phyloP scores from a whole-genome alignment of 495 filamentous ascomycete species.

The Hypoxylon fuscum region DNA sequence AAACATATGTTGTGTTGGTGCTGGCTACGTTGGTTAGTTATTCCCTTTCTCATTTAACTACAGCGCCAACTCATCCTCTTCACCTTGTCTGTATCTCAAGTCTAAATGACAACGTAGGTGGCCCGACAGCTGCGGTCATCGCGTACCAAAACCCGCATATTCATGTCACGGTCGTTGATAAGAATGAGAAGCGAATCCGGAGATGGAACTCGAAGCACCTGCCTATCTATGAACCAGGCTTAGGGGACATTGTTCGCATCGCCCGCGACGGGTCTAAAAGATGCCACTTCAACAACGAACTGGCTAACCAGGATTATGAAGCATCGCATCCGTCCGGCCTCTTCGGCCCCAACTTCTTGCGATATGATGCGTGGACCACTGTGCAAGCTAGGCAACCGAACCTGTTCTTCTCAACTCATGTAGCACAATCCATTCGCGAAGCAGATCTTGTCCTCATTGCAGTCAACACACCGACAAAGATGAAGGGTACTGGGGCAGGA shows the following conservation, averaged over 20 bases:
- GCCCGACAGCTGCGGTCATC: conserved; percentile 78
- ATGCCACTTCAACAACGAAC: conserved; percentile 42
- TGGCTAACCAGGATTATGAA: conserved; percentile 16
- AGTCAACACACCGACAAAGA: conserved; percentile 86
- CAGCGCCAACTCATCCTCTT: background rate
- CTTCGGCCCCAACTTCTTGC: conserved; percentile 19
- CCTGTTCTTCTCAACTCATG: conserved; percentile 75
- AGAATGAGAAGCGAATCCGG: conserved; percentile 68
- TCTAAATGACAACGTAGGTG: conserved; percentile 60
- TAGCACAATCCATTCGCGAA: conserved; percentile 65
- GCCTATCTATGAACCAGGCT: conserved; percentile 80
- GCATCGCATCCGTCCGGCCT: conserved; percentile 1
- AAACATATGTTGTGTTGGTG: conserved; percentile 71
- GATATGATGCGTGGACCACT: conserved; percentile 23
- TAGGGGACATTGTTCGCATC: conserved; percentile 71
- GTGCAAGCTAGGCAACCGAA: conserved; percentile 60
- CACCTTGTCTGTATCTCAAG: conserved; percentile 4
- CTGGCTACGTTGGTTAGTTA: conserved; percentile 69
- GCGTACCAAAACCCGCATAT: conserved; percentile 75
- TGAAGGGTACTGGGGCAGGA: conserved; percentile 72
- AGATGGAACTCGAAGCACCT: conserved; percentile 78
- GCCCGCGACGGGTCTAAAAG: conserved; percentile 65
- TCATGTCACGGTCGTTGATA: conserved; percentile 75
- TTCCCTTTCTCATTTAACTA: background rate
- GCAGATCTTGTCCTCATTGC: conserved; percentile 82